A percentile compares a stretch with the other conserved stretches of the same genome.
Evolutionary conservation across 495 filamentous ascomycete species (phyloP).

Genomic region (Cercophora sp.): DNA sequence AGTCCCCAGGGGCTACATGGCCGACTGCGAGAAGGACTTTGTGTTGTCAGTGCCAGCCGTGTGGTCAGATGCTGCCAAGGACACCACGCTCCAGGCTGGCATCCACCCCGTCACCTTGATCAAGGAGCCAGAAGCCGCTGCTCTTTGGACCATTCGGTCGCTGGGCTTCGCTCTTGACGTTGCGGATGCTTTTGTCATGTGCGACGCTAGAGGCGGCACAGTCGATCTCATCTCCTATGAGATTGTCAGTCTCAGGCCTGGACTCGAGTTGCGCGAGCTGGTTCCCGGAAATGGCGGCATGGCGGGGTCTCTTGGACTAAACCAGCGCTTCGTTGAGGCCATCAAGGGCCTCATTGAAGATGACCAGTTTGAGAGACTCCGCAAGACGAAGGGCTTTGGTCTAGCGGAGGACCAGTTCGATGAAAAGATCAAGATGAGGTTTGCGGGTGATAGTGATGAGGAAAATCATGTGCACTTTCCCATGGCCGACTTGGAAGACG

Average conservation of each 20-base stretch:
- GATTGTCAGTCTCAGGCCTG: conserved; percentile 28
- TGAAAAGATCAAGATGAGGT: conserved; percentile 20
- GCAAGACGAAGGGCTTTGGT: conserved; percentile 19
- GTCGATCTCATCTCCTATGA: conserved; percentile 47
- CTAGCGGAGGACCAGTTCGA: conserved; percentile 25
- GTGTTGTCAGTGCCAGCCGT: conserved; percentile 30
- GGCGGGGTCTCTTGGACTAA: conserved; percentile 27
- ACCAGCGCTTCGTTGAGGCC: conserved; percentile 25
- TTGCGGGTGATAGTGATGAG: conserved; percentile 21
- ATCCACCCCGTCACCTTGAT: conserved; percentile 33
- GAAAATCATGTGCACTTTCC: conserved; percentile 31
- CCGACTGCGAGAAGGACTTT: conserved; percentile 18
- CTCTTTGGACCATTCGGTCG: conserved; percentile 41
- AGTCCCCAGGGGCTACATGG: conserved; percentile 18
- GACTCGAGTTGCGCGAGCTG: conserved; percentile 34
- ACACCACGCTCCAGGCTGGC: no score
- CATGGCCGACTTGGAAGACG: conserved; percentile 24
- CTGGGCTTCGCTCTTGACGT: conserved; percentile 28
- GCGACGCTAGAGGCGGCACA: conserved; percentile 44
- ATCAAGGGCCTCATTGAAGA: conserved; percentile 28
- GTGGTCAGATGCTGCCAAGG: conserved; percentile 32
- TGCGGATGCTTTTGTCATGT: conserved; percentile 43
- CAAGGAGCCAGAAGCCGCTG: conserved; percentile 49
- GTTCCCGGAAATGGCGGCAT: conserved; percentile 30
- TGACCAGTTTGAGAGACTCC: conserved; percentile 14